Percentiles rank a stretch among this genome's conserved stretches.
Evolutionary conservation across 2,329 filamentous ascomycete genomes (phyloP).

Genomic region (Balansia obtecta): DNA sequence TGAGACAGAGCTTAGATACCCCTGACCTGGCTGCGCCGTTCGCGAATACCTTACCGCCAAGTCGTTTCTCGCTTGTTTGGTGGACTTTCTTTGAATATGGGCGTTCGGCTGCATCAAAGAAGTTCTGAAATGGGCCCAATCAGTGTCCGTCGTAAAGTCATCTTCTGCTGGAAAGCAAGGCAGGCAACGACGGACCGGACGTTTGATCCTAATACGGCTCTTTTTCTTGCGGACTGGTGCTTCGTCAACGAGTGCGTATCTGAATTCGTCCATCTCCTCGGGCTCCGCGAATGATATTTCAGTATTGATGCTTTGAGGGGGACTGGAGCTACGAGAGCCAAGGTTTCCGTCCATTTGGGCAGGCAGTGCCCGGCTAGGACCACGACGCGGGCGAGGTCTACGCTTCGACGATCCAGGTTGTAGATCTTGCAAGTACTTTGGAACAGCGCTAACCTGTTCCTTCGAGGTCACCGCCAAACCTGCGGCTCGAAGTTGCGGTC

Average conservation of each 20-base stretch:
- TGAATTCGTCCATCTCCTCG: conserved; percentile 20
- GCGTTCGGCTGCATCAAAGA: conserved; percentile 4
- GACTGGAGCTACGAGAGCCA: conserved; percentile 7
- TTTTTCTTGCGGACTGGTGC: conserved; percentile 12
- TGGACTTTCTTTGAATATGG: background rate
- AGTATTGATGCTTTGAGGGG: conserved; percentile 15
- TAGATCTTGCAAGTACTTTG: conserved; percentile 9
- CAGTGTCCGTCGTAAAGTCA: conserved; percentile 13
- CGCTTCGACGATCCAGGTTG: background rate
- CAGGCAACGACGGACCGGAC: conserved; percentile 13
- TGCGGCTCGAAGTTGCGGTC: conserved; percentile 37
- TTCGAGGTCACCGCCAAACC: conserved; percentile 44
- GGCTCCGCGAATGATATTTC: conserved; percentile 20
- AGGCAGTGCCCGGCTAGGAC: background rate
- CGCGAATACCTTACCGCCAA: background rate
- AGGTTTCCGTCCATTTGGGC: conserved; percentile 19
- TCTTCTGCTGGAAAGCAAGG: conserved; percentile 17
- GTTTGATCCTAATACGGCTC: conserved; percentile 7
- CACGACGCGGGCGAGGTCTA: background rate
- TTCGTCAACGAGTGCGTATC: conserved; percentile 21
- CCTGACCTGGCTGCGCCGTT: background rate
- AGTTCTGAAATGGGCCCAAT: conserved; percentile 13
- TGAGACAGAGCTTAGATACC: background rate
- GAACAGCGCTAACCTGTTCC: conserved; percentile 24
- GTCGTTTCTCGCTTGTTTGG: background rate